Evolutionary conservation across 441 rosid genomes (phyloP), one percentile per base, ranked within the genome.

Genomic region (Melianthus villosus): DNA sequence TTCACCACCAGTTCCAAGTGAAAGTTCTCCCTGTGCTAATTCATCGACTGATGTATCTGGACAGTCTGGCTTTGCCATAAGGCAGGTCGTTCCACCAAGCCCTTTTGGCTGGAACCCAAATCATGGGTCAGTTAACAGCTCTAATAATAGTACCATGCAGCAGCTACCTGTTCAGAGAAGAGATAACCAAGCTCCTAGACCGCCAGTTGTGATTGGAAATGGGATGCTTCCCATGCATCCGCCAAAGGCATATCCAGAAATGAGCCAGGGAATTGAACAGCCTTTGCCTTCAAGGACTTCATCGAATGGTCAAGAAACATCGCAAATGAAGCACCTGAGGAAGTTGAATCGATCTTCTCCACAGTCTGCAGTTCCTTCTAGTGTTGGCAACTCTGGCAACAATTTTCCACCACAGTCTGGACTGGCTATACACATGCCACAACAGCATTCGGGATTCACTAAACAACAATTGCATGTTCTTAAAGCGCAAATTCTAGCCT

Each of bases 401-500:
- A 66, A 56, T 25, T 40, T 57, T 12, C 50, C 77, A 34, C 50
- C 69, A 38, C 86, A 64, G 39, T 72, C 69, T 46, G 82, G 77
- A 40, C 59, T 55, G 40, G 62, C 73, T 64, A 52, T 58, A 50
- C 91, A 76, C 54, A 54, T 47, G 48, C 45, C 71, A 27, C 77
- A 64, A 47, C 91, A 64, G 64, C 71, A 57, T 40, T 10, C 35
- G 47, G 93, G 79, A 46, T 92, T 85, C 68, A 82, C 99, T 9
- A 92, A 78, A 68, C 87, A 82, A 45, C 99, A 92, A 54, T 67
- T 86, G 46, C 93, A 92, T 68, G 99, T 85, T 55, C 95, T 86
- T 37, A 92, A 92, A 69, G 99, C 96, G 15, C 99, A 92, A 60
- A 92, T 85, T 52, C 70, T 92, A 38, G 99, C 95, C 50, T 92